Conservation (phyloP, 208 protist genomes). For the Acanthamoeba lenticulata region DNA sequence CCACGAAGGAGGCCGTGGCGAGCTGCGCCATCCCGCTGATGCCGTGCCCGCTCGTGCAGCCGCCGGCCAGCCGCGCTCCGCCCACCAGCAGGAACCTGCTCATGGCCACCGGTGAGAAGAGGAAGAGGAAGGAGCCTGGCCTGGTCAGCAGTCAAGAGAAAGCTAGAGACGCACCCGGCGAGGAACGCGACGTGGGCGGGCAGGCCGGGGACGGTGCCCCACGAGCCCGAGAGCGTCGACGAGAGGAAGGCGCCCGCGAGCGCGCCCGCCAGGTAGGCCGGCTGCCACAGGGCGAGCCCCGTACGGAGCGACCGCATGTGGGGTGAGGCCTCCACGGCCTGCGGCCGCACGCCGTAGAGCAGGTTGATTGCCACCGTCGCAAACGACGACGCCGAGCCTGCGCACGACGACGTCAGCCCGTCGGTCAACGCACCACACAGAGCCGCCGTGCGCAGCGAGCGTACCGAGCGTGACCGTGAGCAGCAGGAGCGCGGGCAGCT, state of each 20-base stretch:
- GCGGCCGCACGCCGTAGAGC: not conserved
- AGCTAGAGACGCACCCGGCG: not conserved
- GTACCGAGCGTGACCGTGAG: not conserved
- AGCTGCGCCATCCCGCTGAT: slow-evolving; percentile 50
- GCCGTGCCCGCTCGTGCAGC: slow-evolving; percentile 49
- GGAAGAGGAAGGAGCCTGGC: no score
- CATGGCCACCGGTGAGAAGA: no score
- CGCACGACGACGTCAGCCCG: not conserved
- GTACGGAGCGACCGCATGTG: not conserved
- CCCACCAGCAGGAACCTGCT: slow-evolving; percentile 10
- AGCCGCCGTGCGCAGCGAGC: no score
- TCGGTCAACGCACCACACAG: no score
- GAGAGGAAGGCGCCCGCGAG: not conserved
- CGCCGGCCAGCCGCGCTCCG: slow-evolving; percentile 5
- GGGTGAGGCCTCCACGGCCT: not conserved
- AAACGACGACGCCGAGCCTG: slow-evolving; percentile 8
- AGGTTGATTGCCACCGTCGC: slow-evolving; percentile 26
- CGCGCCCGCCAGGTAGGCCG: slow-evolving; percentile 1
- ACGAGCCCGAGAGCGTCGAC: not conserved
- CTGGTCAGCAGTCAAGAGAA: not conserved
- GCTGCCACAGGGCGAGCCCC: slow-evolving; percentile 21
- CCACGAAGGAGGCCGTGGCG: slow-evolving; percentile 1
- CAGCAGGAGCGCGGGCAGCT: not conserved
- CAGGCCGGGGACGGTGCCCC: not conserved
- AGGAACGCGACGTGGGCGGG: not conserved